Evolutionary conservation across 345 rosid species (phyloP).

Genomic region (Angophora floribunda): DNA sequence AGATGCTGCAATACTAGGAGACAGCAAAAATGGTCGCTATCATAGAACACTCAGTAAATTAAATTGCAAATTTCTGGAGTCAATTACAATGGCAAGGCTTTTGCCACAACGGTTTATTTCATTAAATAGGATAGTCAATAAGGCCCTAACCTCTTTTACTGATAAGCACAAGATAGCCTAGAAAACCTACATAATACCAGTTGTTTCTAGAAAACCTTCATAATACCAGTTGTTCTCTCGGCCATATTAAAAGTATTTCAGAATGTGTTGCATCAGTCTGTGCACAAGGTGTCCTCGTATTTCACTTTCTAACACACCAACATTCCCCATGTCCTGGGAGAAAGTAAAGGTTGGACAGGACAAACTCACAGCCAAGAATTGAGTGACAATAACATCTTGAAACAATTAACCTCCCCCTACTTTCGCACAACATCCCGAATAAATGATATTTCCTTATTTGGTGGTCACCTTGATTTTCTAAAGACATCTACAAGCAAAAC

Average conservation of each 20-base stretch:
- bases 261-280: not conserved
- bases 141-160: not conserved
- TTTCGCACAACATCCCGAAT: not conserved
- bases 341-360: not conserved
- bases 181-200: not conserved
- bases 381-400: not conserved
- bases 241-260: not conserved
- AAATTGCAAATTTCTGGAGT: not conserved
- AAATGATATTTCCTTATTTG: not conserved
- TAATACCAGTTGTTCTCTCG: not conserved
- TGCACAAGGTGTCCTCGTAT: not conserved
- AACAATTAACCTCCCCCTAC: not conserved
- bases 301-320: not conserved
- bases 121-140: not conserved
- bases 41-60: not conserved
- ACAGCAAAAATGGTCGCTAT: not conserved
- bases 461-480: not conserved
- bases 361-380: not conserved
- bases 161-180: not conserved
- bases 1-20: not conserved
- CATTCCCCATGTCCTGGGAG: not conserved
- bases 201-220: not conserved
- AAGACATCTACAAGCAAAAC: not conserved
- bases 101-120: not conserved
- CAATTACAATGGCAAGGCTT: not conserved